Evolutionary conservation across 2,329 filamentous ascomycete genomes (phyloP), one percentile per base, ranked within the genome.

Genomic region (Nectriaceae sp.): DNA sequence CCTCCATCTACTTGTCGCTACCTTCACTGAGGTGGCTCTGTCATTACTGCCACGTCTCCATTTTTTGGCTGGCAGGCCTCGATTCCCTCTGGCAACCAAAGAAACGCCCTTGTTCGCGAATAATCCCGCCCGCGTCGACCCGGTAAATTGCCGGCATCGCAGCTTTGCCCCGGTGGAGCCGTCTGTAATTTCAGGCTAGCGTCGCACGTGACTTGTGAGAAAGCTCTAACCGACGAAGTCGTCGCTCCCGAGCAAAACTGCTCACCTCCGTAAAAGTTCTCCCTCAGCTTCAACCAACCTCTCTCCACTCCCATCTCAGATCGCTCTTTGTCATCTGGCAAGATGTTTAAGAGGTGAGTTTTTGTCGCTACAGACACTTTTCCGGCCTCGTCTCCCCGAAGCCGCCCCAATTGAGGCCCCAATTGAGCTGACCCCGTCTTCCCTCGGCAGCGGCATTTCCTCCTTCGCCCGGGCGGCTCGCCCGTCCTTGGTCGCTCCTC

Each of bases 321-420:
- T 77, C 77, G 80, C 80, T 82, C 80, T 82, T 77, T 75, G 76
- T 80, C 80, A 83, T 85, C 83, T 78, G 75, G 74, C 80, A 88
- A 81, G 84, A 90, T 90, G 87, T 87, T 89, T 79, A 88, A 88
- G 85, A 89, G 85, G 87, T 90, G 75, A 75, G 84, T 82, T 66
- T 47, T 53, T 52, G 56, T 49, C 63, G 53, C 50, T 60, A 53
- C 44, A 70, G 54, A 31, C 40, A 59, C 44, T 61, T 67, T 65
- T 62, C 55, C 45, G 51, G 50, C 49, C 49, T 53, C 54, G 58
- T 55, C 39, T 53, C 44, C 52, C 48, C 44, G 40, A 47, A 47
- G 54, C 21, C 46, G 55, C 54, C 50, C 48, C 72, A 77, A 80
- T 80, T 77, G 77, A 70, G 65, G 40, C 52, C 61, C 16, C 70